phyloP scores from a whole-genome alignment of 2,329 filamentous ascomycete species.

The Aspergillus glaucus region DNA sequence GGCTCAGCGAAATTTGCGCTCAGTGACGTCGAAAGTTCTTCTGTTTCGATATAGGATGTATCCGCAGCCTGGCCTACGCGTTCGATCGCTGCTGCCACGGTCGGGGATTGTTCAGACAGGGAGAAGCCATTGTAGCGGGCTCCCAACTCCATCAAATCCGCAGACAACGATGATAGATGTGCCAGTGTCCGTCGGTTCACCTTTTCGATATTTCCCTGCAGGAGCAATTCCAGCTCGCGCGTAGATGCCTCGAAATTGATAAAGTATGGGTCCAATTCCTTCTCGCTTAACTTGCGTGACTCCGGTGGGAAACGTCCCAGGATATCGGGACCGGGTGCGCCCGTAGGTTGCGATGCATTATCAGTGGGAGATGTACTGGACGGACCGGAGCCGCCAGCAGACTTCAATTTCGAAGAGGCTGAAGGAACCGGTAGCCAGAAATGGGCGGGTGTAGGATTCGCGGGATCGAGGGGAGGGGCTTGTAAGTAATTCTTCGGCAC shows the following conservation, averaged over 20 bases:
- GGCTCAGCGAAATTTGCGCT: conserved; percentile 93
- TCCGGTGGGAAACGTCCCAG: conserved; percentile 79
- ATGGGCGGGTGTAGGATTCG: conserved; percentile 85
- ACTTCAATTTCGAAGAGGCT: conserved; percentile 76
- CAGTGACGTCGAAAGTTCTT: conserved; percentile 80
- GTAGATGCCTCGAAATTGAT: conserved; percentile 87
- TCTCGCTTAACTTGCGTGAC: conserved; percentile 68
- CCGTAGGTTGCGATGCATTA: conserved; percentile 49
- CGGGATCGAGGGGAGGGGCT: conserved; percentile 88
- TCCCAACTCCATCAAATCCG: conserved; percentile 86
- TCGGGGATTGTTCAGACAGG: conserved; percentile 81
- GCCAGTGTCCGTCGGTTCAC: conserved; percentile 84
- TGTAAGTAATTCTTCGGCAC: conserved; percentile 92
- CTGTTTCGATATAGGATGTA: conserved; percentile 90
- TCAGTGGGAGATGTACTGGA: conserved; percentile 41
- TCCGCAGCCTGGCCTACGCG: conserved; percentile 91
- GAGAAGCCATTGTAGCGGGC: conserved; percentile 97
- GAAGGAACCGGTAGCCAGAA: conserved; percentile 81
- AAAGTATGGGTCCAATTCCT: conserved; percentile 94
- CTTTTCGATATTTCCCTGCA: conserved; percentile 93
- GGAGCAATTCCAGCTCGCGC: conserved; percentile 78
- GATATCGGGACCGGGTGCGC: conserved; percentile 56
- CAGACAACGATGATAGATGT: conserved; percentile 74
- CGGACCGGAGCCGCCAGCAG: conserved; percentile 23
- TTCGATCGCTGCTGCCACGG: conserved; percentile 87